Base-by-base conservation (phyloP, 176 grass and related monocot genomes). In the Coix lacrymajobi region DNA sequence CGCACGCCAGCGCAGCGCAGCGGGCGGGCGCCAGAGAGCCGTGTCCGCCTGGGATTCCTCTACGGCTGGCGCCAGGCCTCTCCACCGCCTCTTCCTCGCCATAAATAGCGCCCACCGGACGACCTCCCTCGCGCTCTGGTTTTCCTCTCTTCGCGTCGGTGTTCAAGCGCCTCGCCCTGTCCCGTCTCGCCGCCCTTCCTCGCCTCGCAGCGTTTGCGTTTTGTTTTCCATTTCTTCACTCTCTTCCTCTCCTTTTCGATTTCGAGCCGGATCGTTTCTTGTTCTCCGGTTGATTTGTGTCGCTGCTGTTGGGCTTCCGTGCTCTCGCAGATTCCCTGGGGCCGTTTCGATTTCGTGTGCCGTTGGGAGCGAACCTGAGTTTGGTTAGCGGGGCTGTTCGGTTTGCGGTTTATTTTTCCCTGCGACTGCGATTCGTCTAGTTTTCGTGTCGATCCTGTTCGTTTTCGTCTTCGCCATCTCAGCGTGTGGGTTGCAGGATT, bases 401-500 rank as follows among this genome's bases (percentile, higher is more conserved):
- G 82, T 77, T 77, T 44, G 78, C 56, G 34, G 79, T 44, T 37
- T 32, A 40, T 19, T 56, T 0, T 22, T 78, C 8, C 28, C 1
- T 58, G 7, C 8, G n/a, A 25, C 1, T 58, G 7, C 8, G n/a
- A 25, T 81, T 34, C 52, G 12, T 26, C 51, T 69, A 28, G 11
- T 29, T 56, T 28, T 3, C 2, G 33, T 41, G 17, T 46, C 34
- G n/a, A 22, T 40, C 36, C 7, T 17, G 29, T 30, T n/a, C n/a
- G n/a, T n/a, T n/a, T 14, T 14, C 25, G 68, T 26, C 30, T 17
- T 78, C 1, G 32, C 22, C 77, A 11, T 60, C 30, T 69, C 38
- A 4, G 25, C 24, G 8, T 51, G 52, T 78, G 41, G 29, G 11
- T 83, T 88, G 68, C 81, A 88, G 87, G 87, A 20, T 44, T 7